A percentile compares a stretch with the other conserved stretches of the same genome.
phyloP scores from a whole-genome alignment of 208 protist genomes.

The Blechomonas ayalai region DNA sequence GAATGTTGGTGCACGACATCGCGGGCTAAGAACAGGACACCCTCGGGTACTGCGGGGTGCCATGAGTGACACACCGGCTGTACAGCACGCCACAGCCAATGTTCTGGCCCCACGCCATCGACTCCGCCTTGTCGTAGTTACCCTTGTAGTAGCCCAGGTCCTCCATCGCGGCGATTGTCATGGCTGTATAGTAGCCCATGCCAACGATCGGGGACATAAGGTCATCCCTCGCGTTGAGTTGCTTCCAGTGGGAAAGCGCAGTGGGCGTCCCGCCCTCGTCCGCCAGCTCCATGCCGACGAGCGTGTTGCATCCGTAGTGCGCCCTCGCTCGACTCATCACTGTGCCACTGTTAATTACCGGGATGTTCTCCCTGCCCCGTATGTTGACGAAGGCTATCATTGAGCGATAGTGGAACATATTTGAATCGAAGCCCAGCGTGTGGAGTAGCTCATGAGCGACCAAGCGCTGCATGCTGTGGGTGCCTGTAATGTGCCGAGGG shows the following conservation, averaged over 20 bases:
- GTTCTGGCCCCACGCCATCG: constrained; percentile 62
- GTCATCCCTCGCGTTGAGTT: constrained; percentile 72
- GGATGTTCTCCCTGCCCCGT: constrained; percentile 20
- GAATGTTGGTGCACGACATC: constrained; percentile 23
- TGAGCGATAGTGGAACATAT: constrained; percentile 1
- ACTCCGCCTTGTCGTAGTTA: constrained; percentile 53
- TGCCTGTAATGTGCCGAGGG: constrained; percentile 15
- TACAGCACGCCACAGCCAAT: constrained; percentile 45
- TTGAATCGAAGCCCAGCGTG: constrained; percentile 64
- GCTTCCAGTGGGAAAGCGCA: constrained; percentile 79
- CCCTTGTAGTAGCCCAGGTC: constrained; percentile 77
- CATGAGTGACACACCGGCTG: constrained; percentile 27
- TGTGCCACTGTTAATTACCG: constrained; percentile 18
- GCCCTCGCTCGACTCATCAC: constrained; percentile 21
- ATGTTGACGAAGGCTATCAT: constrained; percentile 10
- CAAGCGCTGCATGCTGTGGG: constrained; percentile 7
- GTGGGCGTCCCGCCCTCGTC: constrained; percentile 39
- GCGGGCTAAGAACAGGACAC: constrained; percentile 35
- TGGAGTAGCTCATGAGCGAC: constrained; percentile 80
- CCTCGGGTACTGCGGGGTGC: constrained; percentile 17
- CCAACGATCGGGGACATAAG: constrained; percentile 49
- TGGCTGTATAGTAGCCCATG: constrained; percentile 35
- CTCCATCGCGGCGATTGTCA: constrained; percentile 81
- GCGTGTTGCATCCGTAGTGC: constrained; percentile 59
- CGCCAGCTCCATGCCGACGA: constrained; percentile 71